Evolutionary conservation across 2,329 filamentous ascomycete species (phyloP).

Genomic region (Ophiocordyceps australis): DNA sequence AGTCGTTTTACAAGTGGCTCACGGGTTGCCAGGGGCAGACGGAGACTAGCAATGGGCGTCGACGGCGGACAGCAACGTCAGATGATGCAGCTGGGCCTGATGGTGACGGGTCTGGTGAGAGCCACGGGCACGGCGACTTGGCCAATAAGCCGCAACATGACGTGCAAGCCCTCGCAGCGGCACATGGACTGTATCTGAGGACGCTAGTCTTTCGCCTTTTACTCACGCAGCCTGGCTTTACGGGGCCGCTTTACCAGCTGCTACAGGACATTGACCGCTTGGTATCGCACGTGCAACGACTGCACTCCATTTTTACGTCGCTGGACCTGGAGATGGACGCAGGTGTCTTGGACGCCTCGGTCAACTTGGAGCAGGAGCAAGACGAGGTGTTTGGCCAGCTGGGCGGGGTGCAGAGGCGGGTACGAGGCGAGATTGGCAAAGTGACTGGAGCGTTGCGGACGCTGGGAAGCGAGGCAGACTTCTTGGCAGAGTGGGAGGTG

Average conservation of each 20-base stretch:
- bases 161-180: slow-evolving; percentile 66
- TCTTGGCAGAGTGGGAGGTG: slow-evolving; percentile 24
- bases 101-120: neutral
- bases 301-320: slow-evolving; percentile 59
- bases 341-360: slow-evolving; percentile 59
- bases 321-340: slow-evolving; percentile 70
- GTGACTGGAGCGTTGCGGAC: slow-evolving; percentile 38
- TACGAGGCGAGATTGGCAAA: slow-evolving; percentile 50
- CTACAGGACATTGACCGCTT: slow-evolving; percentile 67
- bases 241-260: slow-evolving; percentile 44
- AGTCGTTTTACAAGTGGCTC: slow-evolving; percentile 63
- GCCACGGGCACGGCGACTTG: neutral
- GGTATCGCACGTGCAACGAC: slow-evolving; percentile 54
- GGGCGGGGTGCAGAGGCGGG: slow-evolving; percentile 38
- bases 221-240: slow-evolving; percentile 45
- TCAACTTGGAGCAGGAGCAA: slow-evolving; percentile 58
- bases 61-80: slow-evolving; percentile 8
- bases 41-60: slow-evolving; percentile 5
- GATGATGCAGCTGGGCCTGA: slow-evolving; percentile 2
- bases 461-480: slow-evolving; percentile 24
- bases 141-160: slow-evolving; percentile 34
- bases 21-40: slow-evolving; percentile 20
- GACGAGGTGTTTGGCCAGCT: slow-evolving; percentile 46
- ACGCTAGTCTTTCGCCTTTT: slow-evolving; percentile 49
- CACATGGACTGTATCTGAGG: slow-evolving; percentile 60